Evolutionary conservation across 2,329 filamentous ascomycete species (phyloP).

Genomic region (Cryphonectria radicalis): DNA sequence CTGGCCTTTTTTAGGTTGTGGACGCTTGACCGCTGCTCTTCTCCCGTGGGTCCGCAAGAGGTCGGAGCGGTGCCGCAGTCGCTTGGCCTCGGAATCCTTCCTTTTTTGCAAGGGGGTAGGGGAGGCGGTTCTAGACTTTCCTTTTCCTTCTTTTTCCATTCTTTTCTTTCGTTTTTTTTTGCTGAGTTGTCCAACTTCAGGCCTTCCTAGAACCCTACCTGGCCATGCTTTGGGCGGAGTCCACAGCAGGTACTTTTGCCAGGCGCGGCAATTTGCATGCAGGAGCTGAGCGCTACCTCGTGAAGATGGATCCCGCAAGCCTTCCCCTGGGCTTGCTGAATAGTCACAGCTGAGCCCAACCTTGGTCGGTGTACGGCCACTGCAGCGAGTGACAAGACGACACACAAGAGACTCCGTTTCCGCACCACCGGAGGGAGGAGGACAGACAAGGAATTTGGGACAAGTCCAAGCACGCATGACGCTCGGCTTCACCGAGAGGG

Average conservation of each 20-base stretch:
- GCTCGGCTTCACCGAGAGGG: background rate
- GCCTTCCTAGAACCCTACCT: background rate
- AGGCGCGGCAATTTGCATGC: background rate
- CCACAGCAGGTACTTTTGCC: background rate
- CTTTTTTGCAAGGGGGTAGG: background rate
- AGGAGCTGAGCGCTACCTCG: slow-evolving; percentile 4
- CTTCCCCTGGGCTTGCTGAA: background rate
- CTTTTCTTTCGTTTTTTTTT: background rate
- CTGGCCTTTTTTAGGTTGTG: background rate
- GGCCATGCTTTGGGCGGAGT: background rate
- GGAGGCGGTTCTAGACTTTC: too few species aligned
- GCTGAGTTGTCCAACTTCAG: background rate
- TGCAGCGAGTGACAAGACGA: background rate
- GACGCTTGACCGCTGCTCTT: background rate
- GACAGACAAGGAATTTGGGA: background rate
- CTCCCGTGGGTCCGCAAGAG: background rate
- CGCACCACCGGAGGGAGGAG: background rate
- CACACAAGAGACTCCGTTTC: background rate
- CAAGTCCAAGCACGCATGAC: too few species aligned
- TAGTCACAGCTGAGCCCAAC: background rate
- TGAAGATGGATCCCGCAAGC: slow-evolving; percentile 1
- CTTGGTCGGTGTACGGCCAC: background rate
- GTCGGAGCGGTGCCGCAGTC: background rate
- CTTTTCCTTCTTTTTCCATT: background rate
- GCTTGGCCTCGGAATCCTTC: background rate